phyloP scores from a whole-genome alignment of 2,329 filamentous ascomycete genomes.

The Curvularia verruculosa region DNA sequence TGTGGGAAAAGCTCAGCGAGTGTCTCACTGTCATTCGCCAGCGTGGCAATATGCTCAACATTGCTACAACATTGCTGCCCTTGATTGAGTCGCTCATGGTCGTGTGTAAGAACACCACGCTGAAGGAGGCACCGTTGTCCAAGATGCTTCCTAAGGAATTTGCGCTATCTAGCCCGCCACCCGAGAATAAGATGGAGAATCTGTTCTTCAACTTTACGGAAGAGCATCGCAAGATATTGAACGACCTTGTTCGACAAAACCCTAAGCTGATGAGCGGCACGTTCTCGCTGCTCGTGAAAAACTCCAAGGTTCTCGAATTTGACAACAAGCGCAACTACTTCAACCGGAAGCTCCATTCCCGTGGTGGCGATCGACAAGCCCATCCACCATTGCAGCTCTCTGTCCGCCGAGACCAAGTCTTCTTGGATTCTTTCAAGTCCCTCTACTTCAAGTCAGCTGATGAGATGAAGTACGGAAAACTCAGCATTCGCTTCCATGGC shows the following conservation, averaged over 20 bases:
- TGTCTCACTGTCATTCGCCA: slow-evolving; percentile 87
- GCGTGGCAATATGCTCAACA: slow-evolving; percentile 94
- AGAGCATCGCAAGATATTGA: slow-evolving; percentile 95
- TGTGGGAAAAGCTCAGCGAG: slow-evolving; percentile 91
- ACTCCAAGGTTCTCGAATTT: slow-evolving; percentile 97
- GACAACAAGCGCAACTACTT: slow-evolving; percentile 99
- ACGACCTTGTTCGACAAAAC: slow-evolving; percentile 95
- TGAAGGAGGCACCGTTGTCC: slow-evolving; percentile 67
- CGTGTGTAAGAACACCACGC: slow-evolving; percentile 95
- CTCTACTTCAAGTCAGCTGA: slow-evolving; percentile 95
- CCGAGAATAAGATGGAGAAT: slow-evolving; percentile 81
- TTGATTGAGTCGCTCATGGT: slow-evolving; percentile 98
- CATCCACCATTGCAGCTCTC: slow-evolving; percentile 82
- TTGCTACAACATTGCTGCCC: slow-evolving; percentile 92
- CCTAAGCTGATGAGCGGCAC: slow-evolving; percentile 99
- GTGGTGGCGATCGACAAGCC: slow-evolving; percentile 68
- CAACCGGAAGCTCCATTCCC: slow-evolving; percentile 85
- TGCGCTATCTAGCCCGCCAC: slow-evolving; percentile 74
- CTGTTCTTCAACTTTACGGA: slow-evolving; percentile 98
- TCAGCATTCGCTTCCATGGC: slow-evolving; percentile 95
- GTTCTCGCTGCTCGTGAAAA: slow-evolving; percentile 94
- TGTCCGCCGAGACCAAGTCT: slow-evolving; percentile 92
- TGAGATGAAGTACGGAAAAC: slow-evolving; percentile 98
- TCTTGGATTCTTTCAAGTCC: slow-evolving; percentile 98
- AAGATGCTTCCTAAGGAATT: slow-evolving; percentile 65